phyloP scores from a whole-genome alignment of 495 filamentous ascomycete species.

The Chaetomium fimeti region DNA sequence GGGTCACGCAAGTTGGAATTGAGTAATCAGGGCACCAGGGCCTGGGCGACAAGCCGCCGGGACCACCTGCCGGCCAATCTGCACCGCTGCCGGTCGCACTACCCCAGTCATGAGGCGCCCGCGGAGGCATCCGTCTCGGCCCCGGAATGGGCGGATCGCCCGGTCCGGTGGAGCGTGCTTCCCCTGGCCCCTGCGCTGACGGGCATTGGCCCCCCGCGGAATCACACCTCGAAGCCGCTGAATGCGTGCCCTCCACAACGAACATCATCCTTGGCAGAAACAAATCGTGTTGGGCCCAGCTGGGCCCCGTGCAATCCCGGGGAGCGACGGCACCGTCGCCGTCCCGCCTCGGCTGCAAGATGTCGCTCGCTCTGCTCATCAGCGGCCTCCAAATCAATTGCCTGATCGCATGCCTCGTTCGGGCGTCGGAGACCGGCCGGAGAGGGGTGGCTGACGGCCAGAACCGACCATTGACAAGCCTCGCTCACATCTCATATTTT shows the following conservation, averaged over 20 bases:
- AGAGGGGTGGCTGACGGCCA: constrained; percentile 1
- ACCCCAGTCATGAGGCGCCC: constrained; percentile 4
- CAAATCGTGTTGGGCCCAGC: not conserved
- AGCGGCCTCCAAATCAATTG: not conserved
- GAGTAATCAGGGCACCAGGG: not conserved
- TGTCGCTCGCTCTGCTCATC: not conserved
- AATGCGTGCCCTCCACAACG: not conserved
- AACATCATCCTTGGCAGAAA: constrained; percentile 18
- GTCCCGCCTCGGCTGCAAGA: not conserved
- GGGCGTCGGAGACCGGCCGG: not conserved
- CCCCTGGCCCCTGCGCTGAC: constrained; percentile 17
- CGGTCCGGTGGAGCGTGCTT: constrained; percentile 25
- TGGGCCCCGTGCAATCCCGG: not conserved
- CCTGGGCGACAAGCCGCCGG: constrained; percentile 3
- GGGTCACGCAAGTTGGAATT: constrained; percentile 7
- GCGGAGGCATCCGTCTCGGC: constrained; percentile 24
- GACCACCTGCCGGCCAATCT: constrained; percentile 5
- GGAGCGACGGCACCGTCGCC: not conserved
- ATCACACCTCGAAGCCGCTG: constrained; percentile 12
- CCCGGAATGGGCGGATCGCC: constrained; percentile 32
- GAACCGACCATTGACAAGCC: constrained; percentile 11
- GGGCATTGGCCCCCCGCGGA: constrained; percentile 19
- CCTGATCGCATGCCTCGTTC: not conserved
- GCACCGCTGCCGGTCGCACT: constrained; percentile 1
- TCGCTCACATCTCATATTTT: constrained; percentile 17